phyloP scores from a whole-genome alignment of 768 basidiomycete species.

The Suillus spraguei region DNA sequence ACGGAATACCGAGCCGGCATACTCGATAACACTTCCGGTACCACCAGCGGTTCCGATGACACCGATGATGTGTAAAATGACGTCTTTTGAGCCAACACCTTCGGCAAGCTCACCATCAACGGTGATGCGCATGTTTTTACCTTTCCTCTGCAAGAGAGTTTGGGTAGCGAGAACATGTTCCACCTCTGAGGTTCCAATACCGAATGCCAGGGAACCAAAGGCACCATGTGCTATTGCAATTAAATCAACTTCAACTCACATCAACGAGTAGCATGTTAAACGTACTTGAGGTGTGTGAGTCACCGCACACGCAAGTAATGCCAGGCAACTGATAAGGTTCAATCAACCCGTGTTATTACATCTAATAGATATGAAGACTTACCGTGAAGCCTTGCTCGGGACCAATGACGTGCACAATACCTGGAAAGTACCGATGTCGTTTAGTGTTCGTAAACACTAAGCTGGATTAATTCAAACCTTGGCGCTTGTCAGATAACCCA shows the following conservation, averaged over 20 bases:
- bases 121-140: constrained; percentile 91
- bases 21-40: constrained; percentile 90
- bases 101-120: constrained; percentile 81
- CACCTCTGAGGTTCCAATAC: constrained; percentile 93
- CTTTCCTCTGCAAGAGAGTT: constrained; percentile 83
- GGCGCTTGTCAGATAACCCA: constrained; percentile 85
- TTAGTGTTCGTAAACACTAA: not conserved
- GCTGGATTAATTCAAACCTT: constrained; percentile 51
- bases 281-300: constrained; percentile 91
- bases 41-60: constrained; percentile 93
- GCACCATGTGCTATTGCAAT: constrained; percentile 75
- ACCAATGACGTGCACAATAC: constrained; percentile 88
- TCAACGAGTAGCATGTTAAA: constrained; percentile 14
- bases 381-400: constrained; percentile 94
- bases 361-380: constrained; percentile 21
- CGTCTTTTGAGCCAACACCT: constrained; percentile 89
- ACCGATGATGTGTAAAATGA: constrained; percentile 89
- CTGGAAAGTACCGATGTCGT: constrained; percentile 35
- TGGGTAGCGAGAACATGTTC: constrained; percentile 95
- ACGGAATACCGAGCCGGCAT: constrained; percentile 86
- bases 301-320: constrained; percentile 87
- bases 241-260: constrained; percentile 3
- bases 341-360: constrained; percentile 4
- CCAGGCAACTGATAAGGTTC: constrained; percentile 57
- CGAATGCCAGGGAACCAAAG: constrained; percentile 91